Conservation (phyloP, 2,329 filamentous ascomycete species). For the Nigrospora osmanthi region DNA sequence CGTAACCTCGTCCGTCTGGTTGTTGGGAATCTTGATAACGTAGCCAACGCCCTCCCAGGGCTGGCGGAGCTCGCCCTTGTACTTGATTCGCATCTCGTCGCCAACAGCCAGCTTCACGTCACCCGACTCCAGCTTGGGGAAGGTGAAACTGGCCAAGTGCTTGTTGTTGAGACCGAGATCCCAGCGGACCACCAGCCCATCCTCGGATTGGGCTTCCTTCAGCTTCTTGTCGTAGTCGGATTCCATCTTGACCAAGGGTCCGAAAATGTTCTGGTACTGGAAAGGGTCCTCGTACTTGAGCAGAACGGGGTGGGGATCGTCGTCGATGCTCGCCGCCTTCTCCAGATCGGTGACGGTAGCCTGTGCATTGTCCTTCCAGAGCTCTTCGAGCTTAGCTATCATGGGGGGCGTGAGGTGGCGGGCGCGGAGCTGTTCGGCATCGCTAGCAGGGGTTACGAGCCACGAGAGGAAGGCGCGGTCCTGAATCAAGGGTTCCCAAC, state of each 20-base stretch:
- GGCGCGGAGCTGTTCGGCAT: slow-evolving; percentile 92
- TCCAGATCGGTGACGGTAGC: slow-evolving; percentile 89
- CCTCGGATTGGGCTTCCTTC: slow-evolving; percentile 96
- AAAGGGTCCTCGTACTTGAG: slow-evolving; percentile 95
- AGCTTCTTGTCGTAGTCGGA: slow-evolving; percentile 98
- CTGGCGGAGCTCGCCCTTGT: slow-evolving; percentile 85
- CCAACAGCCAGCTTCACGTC: slow-evolving; percentile 97
- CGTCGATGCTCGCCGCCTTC: slow-evolving; percentile 84
- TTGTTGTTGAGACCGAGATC: slow-evolving; percentile 95
- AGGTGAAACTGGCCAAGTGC: slow-evolving; percentile 87
- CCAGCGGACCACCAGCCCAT: slow-evolving; percentile 91
- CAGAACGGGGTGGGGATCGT: slow-evolving; percentile 87
- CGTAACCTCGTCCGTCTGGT: slow-evolving; percentile 94
- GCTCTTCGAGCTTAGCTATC: slow-evolving; percentile 92
- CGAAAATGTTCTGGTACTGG: slow-evolving; percentile 98
- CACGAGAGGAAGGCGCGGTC: slow-evolving; percentile 91
- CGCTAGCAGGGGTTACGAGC: slow-evolving; percentile 83
- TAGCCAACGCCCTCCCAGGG: slow-evolving; percentile 98
- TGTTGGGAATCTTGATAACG: slow-evolving; percentile 98
- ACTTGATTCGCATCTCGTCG: slow-evolving; percentile 96
- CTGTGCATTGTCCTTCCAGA: slow-evolving; percentile 93
- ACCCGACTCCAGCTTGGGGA: slow-evolving; percentile 94
- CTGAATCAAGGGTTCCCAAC: slow-evolving; percentile 96
- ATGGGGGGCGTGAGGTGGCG: slow-evolving; percentile 88
- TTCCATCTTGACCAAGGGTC: slow-evolving; percentile 96